A percentile compares a stretch with the other conserved stretches of the same genome.
Conservation (phyloP, 2,329 filamentous ascomycete species). For the Aureobasidium sp. region DNA sequence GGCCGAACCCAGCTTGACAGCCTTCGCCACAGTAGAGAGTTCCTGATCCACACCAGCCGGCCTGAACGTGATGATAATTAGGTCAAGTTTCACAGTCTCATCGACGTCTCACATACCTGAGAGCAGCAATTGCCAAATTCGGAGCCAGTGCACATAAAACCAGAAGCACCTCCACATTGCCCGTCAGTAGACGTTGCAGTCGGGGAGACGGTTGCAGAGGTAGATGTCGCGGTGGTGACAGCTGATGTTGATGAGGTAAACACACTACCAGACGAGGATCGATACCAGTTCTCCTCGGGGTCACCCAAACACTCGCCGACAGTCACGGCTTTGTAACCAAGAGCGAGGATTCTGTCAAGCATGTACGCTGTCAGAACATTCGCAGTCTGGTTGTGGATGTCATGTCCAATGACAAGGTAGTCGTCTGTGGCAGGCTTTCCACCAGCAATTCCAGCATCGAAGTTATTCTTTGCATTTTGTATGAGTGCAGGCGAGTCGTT, state of each 20-base stretch:
- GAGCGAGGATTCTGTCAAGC: conserved; percentile 33
- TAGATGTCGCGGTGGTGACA: conserved; percentile 14
- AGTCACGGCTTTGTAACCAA: conserved; percentile 40
- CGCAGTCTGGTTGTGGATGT: conserved; percentile 42
- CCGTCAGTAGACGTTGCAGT: conserved; percentile 11
- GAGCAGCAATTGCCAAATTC: conserved; percentile 16
- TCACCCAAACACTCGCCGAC: conserved; percentile 44
- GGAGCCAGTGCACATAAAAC: conserved; percentile 16
- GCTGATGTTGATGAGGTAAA: conserved; percentile 5
- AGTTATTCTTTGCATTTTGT: conserved; percentile 49
- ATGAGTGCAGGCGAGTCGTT: conserved; percentile 43
- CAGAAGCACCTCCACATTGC: background rate
- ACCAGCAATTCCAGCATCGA: conserved; percentile 40
- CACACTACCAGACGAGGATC: conserved; percentile 27
- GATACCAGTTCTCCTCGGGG: conserved; percentile 43
- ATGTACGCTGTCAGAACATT: conserved; percentile 39
- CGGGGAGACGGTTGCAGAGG: conserved; percentile 10
- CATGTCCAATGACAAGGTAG: conserved; percentile 50
- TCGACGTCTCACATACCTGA: background rate
- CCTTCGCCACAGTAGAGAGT: conserved; percentile 20
- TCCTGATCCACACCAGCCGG: conserved; percentile 15
- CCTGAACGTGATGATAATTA: background rate
- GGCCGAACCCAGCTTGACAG: conserved; percentile 30
- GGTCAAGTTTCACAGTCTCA: no score
- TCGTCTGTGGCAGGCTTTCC: conserved; percentile 22